Conservation (phyloP, 768 basidiomycete species). For the Mycena belliarum region DNA sequence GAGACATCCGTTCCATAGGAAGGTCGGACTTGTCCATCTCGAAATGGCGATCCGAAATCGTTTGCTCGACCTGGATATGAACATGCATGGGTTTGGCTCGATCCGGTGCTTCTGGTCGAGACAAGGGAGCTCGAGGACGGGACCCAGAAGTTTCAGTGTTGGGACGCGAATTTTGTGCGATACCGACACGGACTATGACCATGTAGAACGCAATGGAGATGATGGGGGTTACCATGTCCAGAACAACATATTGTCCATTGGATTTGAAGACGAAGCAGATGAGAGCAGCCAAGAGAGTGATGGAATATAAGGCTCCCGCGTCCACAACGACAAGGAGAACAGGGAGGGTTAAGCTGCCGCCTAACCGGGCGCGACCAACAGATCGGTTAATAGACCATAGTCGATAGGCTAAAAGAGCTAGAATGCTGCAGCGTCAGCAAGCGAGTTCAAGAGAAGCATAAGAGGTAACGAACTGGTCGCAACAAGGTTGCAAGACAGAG, state of each 20-base stretch:
- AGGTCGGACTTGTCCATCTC: too few species aligned
- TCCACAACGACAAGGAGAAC: conserved; percentile 36
- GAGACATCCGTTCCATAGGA: too few species aligned
- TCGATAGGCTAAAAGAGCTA: conserved; percentile 10
- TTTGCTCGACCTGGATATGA: not conserved
- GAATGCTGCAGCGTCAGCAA: too few species aligned
- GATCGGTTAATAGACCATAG: conserved; percentile 4
- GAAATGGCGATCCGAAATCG: too few species aligned
- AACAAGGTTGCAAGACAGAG: conserved; percentile 33
- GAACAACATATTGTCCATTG: conserved; percentile 35
- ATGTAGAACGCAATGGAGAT: conserved; percentile 45
- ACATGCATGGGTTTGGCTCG: conserved; percentile 2
- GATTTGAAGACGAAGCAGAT: conserved; percentile 28
- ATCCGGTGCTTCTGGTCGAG: not conserved
- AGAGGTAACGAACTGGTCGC: conserved; percentile 27
- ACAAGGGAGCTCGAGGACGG: not conserved
- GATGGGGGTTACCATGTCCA: conserved; percentile 39
- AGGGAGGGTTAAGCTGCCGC: conserved; percentile 21
- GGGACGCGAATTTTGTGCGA: conserved; percentile 1
- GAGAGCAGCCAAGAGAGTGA: conserved; percentile 34
- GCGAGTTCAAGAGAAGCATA: not conserved
- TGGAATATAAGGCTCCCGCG: conserved; percentile 38
- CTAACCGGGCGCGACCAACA: conserved; percentile 30
- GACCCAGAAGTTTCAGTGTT: not conserved
- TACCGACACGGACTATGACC: conserved; percentile 41